These are phyloP conservation scores for Hericium alpestre DNA, from an alignment of 768 basidiomycete genomes.

Conservation along the genomic window DNA sequence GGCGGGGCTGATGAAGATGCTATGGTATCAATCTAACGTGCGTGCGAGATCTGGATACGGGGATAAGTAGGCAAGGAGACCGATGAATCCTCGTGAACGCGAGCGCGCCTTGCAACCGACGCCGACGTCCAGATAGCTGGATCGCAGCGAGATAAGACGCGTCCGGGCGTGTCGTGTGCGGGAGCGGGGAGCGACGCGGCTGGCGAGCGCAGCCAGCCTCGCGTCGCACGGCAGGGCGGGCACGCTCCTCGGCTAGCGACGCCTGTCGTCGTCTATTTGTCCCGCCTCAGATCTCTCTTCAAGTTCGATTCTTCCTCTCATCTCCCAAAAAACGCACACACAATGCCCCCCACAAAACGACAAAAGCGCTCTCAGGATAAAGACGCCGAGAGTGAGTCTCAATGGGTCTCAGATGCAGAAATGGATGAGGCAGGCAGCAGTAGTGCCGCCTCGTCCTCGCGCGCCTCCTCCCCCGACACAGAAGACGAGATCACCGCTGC, in stretches of 20 bases:
- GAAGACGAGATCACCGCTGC: conserved; percentile 54
- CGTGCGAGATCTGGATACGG: too few species aligned
- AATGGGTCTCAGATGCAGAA: conserved; percentile 18
- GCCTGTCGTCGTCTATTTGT: not conserved
- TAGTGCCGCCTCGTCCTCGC: conserved; percentile 8
- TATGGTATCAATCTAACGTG: too few species aligned
- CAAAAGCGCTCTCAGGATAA: conserved; percentile 29
- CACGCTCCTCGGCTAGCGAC: not conserved
- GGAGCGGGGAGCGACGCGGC: too few species aligned
- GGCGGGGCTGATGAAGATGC: not conserved
- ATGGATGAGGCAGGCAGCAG: conserved; percentile 15
- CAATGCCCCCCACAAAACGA: conserved; percentile 43
- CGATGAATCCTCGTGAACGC: too few species aligned
- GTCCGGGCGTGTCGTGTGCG: too few species aligned
- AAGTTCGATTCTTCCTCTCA: conserved; percentile 19
- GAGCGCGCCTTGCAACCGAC: too few species aligned
- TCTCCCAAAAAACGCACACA: too few species aligned
- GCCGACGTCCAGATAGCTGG: too few species aligned
- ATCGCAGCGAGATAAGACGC: too few species aligned
- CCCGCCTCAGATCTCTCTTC: not conserved
- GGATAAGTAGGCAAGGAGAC: too few species aligned
- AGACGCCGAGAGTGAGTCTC: conserved; percentile 6
- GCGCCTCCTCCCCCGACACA: conserved; percentile 29
- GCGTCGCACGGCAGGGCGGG: not conserved
- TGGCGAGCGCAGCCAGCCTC: too few species aligned